Base-by-base conservation (phyloP, 768 basidiomycete genomes). In the Termitomyces sp. region DNA sequence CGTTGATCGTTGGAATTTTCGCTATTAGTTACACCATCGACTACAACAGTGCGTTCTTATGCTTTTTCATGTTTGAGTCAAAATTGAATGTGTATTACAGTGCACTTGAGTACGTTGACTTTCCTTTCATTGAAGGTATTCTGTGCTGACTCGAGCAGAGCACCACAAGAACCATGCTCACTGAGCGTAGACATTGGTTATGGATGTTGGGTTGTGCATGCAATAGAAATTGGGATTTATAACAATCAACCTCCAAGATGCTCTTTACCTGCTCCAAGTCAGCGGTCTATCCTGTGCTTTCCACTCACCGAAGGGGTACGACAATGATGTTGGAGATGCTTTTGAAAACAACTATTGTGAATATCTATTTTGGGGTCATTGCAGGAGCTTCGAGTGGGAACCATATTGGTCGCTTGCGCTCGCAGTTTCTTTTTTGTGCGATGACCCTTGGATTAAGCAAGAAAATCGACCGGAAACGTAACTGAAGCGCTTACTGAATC, bases 111-210 rank as follows among this genome's bases (percentile, higher is more conserved):
- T 93, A 75, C 71, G 89, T 79, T 41, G 20, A 32, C 41, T 12
- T 49, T 7, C 23, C 32, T 54, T 58, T 61, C 18, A 4, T 23
- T 3, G 2, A 32, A 59, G 23, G 12, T 6, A 20, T 60, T 26
- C 51, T 13, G 44, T 64, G 46, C 72, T 77, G 60, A 75, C 60
- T 47, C 43, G 52, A 40, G 61, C 68, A 93, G 91, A 93, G 73
- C 89, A 92, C 76, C 89, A 92, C 84, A 93, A 93, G 83, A 91
- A 93, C 78, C 86, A 90, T 72, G 75, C 86, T n/a, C 92, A 93
- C 75, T 93, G 77, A 66, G 54, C 46, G 61, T 63, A 59, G 52
- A 57, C 38, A 28, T 53, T 53, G 54, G 49, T 48, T 38, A 23
- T 55, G 61, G 58, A 41, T 48, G 50, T 61, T 46, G 56, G 56